Percentiles rank a stretch among this genome's conserved stretches.
phyloP scores from a whole-genome alignment of 768 basidiomycete genomes.

The Sporobolomyces phaffii region DNA sequence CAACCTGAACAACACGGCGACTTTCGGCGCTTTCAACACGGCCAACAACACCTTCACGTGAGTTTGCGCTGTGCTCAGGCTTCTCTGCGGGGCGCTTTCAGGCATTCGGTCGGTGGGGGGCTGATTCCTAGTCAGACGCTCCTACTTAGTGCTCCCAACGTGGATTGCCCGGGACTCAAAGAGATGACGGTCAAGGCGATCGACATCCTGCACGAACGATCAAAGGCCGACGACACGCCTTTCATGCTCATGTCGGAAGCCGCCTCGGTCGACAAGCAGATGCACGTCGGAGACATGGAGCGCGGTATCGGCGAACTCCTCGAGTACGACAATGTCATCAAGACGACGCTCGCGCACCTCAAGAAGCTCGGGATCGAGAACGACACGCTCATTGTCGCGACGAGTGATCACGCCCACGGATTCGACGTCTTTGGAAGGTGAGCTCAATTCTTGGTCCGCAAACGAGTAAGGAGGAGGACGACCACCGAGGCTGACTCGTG shows the following conservation, averaged over 20 bases:
- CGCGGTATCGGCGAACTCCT: conserved; percentile 47
- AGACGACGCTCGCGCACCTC: conserved; percentile 45
- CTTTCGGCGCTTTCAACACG: neutral
- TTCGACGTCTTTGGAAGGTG: conserved; percentile 47
- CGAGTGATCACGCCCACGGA: conserved; percentile 46
- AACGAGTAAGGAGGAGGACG: too few species aligned
- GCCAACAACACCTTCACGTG: conserved; percentile 11
- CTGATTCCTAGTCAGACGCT: too few species aligned
- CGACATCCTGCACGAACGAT: conserved; percentile 46
- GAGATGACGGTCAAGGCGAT: conserved; percentile 50
- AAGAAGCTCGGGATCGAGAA: conserved; percentile 43
- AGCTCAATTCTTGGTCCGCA: conserved; percentile 36
- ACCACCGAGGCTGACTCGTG: too few species aligned
- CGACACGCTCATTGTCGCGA: conserved; percentile 47
- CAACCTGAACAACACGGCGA: conserved; percentile 30
- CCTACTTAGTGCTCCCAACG: conserved; percentile 35
- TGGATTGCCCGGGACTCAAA: conserved; percentile 48
- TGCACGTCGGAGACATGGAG: conserved; percentile 47
- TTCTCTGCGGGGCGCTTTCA: too few species aligned
- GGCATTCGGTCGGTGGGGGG: too few species aligned
- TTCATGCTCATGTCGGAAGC: conserved; percentile 49
- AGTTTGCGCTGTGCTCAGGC: too few species aligned
- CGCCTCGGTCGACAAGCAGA: conserved; percentile 45
- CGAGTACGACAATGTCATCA: conserved; percentile 48
- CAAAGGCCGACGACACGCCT: conserved; percentile 43